Evolutionary conservation across 1,284 basidiomycete species (phyloP), one percentile per base, ranked within the genome.

Genomic region (Ceratobasidium sp.): DNA sequence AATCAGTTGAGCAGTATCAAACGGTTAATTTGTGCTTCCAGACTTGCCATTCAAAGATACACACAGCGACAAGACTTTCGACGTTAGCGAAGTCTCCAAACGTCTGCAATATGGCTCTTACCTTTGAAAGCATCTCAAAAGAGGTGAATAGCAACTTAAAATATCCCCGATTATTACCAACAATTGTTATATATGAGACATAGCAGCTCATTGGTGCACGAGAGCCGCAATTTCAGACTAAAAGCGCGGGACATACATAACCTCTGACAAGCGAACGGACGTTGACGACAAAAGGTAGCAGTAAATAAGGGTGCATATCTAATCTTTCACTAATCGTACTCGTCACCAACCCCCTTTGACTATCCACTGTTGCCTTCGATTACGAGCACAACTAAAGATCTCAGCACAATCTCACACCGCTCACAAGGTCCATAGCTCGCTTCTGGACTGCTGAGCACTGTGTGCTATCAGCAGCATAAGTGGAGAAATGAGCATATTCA

Each of bases 391-490:
- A 94, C 76, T 92, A 95, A 80, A 94, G 45, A 95, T 93, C 76
- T 98, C 96, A 0, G 96, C n/a, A n/a, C n/a, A n/a, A n/a, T 96
- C 6, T n/a, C n/a, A n/a, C n/a, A n/a, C n/a, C n/a, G n/a, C n/a
- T n/a, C n/a, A n/a, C n/a, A n/a, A n/a, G n/a, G n/a, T n/a, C n/a
- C n/a, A n/a, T n/a, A n/a, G 96, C 98, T 78, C 93, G 94, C 66
- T 89, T 98, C 44, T 98, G 96, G 96, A 92, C 93, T 79, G n/a
- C n/a, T n/a, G n/a, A n/a, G n/a, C n/a, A 85, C 96, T n/a, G n/a
- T n/a, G n/a, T n/a, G n/a, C n/a, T n/a, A n/a, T n/a, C n/a, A n/a
- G n/a, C n/a, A n/a, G n/a, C n/a, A 89, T 96, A 76, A 86, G 90
- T 54, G 93, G 95, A 74, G 96, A 96, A 29, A 87, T 87, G 0